Evolutionary conservation across 306 rosid genomes (phyloP), one percentile per base, ranked within the genome.

Genomic region (Dalbergia cultrata): DNA sequence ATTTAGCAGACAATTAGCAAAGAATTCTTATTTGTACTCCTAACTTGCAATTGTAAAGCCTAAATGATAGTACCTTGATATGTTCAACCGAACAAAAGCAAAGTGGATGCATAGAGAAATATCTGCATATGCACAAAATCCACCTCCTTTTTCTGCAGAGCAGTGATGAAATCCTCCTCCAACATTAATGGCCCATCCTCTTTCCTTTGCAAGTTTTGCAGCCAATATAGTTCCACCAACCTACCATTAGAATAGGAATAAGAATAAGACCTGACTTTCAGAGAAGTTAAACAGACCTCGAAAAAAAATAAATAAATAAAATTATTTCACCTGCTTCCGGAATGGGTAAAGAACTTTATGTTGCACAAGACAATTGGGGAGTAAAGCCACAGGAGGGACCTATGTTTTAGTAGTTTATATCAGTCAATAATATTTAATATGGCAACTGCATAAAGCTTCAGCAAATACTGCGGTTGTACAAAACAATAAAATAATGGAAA

Each of bases 111-210:
- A 90, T 9, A 95, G 87, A 41, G 98, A 86, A 88, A 92, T 91
- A 81, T 95, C 97, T 72, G 97, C 97, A 39, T 95, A 95, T 53
- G 83, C 86, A 84, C 97, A 95, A 83, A 95, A 95, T 82, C 98
- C 98, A 41, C 98, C 98, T 72, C 98, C 97, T 22, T 52, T 87
- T 53, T 67, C 90, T 68, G 90, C 92, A 67, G 90, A 95, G 70
- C 98, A 92, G 71, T 95, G 98, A 89, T 95, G 98, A 86, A 95
- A 95, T 16, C 98, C 97, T 69, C 98, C 98, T 67, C 98, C 98
- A 8, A 95, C 90, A 77, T 95, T 95, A 81, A 95, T 91, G 75
- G 98, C 95, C 98, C 97, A 95, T 66, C 98, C 98, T 73, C 92
- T 89, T 84, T 92, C 97, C 75, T 77, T 92, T 67, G 97, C 98